phyloP scores from a whole-genome alignment of 208 protist species.

The Crithidia expoeki region DNA sequence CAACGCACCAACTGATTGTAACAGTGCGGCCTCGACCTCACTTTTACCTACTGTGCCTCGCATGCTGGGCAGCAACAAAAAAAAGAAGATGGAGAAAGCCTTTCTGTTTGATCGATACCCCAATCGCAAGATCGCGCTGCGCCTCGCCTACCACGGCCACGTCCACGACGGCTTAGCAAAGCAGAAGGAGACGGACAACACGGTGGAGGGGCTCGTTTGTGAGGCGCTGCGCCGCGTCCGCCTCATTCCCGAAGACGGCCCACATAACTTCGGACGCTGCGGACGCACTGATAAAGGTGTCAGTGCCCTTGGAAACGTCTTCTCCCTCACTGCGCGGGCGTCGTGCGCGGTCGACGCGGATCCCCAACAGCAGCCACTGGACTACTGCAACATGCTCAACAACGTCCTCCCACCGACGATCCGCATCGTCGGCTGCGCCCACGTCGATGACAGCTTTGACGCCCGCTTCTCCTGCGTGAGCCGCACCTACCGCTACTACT shows the following conservation, averaged over 20 bases:
- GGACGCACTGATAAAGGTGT: slow-evolving; percentile 91
- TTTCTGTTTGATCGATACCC: slow-evolving; percentile 76
- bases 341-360: slow-evolving; percentile 43
- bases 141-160: slow-evolving; percentile 90
- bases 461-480: slow-evolving; percentile 89
- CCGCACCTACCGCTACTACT: slow-evolving; percentile 94
- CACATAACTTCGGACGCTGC: slow-evolving; percentile 73
- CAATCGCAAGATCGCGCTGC: slow-evolving; percentile 77
- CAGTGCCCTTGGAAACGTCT: slow-evolving; percentile 84
- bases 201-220: slow-evolving; percentile 71
- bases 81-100: slow-evolving; percentile 46
- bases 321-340: slow-evolving; percentile 69
- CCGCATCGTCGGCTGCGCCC: slow-evolving; percentile 92
- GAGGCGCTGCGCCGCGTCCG: slow-evolving; percentile 56
- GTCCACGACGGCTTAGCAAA: slow-evolving; percentile 82
- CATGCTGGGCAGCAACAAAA: slow-evolving; percentile 19
- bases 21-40: background rate
- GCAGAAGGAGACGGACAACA: slow-evolving; percentile 86
- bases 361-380: slow-evolving; percentile 64
- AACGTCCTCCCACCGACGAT: slow-evolving; percentile 93
- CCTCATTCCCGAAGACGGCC: slow-evolving; percentile 64
- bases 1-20: background rate
- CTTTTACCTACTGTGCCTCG: background rate
- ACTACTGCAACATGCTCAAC: slow-evolving; percentile 97
- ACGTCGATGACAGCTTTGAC: slow-evolving; percentile 91